Conservation (phyloP, 495 filamentous ascomycete species). For the Penicillium dipodomyicola region DNA sequence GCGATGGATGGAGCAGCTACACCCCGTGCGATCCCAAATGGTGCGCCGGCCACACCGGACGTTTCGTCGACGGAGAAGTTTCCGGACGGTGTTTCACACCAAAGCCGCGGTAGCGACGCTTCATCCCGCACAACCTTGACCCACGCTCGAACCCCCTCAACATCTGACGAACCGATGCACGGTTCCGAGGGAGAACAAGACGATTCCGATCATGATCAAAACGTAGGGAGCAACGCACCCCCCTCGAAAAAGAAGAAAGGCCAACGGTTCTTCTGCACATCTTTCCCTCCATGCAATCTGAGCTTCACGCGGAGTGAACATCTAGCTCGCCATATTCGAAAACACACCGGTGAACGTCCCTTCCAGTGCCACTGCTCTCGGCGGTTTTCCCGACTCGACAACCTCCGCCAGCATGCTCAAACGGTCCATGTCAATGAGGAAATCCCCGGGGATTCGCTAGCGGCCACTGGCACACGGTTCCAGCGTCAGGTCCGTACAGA, state of each 20-base stretch:
- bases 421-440: conserved; percentile 98
- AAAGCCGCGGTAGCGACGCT: conserved; percentile 14
- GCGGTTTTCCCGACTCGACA: conserved; percentile 94
- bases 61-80: conserved; percentile 25
- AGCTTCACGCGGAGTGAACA: conserved; percentile 98
- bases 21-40: conserved; percentile 54
- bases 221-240: conserved; percentile 62
- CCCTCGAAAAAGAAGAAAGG: conserved; percentile 93
- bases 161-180: conserved; percentile 75
- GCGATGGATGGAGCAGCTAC: conserved; percentile 56
- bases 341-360: conserved; percentile 96
- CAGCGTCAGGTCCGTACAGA: conserved; percentile 90
- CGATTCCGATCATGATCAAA: conserved; percentile 72
- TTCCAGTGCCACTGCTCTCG: conserved; percentile 97
- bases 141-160: conserved; percentile 33
- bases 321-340: conserved; percentile 90
- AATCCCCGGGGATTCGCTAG: conserved; percentile 88
- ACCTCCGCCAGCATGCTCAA: conserved; percentile 93
- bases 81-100: conserved; percentile 16
- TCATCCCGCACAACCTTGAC: conserved; percentile 14
- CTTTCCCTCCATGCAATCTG: conserved; percentile 89
- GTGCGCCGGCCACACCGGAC: conserved; percentile 37
- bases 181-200: conserved; percentile 72
- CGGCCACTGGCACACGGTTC: conserved; percentile 89
- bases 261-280: conserved; percentile 95